phyloP scores from a whole-genome alignment of 257 asterid genomes.

The Fraxinus pennsylvanica region DNA sequence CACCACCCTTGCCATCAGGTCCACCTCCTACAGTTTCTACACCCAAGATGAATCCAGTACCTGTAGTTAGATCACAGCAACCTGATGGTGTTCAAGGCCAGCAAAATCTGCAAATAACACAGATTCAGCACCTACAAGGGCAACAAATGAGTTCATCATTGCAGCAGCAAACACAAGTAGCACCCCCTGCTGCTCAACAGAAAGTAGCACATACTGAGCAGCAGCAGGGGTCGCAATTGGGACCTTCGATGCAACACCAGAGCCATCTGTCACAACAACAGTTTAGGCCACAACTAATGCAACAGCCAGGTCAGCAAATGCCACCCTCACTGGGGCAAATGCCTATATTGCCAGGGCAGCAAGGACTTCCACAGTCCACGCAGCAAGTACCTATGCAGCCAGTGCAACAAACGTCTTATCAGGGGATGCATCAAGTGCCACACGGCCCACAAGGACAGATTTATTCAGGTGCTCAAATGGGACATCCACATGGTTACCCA shows the following conservation, averaged over 20 bases:
- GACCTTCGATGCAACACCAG: slow-evolving; percentile 47
- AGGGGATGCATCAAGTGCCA: slow-evolving; percentile 41
- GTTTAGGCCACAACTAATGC: slow-evolving; percentile 54
- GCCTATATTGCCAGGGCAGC: slow-evolving; percentile 49
- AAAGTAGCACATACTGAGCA: slow-evolving; percentile 41
- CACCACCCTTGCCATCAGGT: slow-evolving; percentile 74
- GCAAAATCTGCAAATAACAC: slow-evolving; percentile 43
- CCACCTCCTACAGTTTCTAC: slow-evolving; percentile 59
- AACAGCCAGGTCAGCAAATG: slow-evolving; percentile 56
- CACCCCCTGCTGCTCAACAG: slow-evolving; percentile 40
- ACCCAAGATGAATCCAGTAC: slow-evolving; percentile 67
- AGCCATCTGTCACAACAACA: slow-evolving; percentile 49
- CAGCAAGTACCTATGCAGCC: slow-evolving; percentile 48
- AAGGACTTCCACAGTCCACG: slow-evolving; percentile 44
- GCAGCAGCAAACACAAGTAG: slow-evolving; percentile 47
- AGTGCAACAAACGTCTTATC: slow-evolving; percentile 52
- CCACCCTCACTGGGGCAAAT: slow-evolving; percentile 47
- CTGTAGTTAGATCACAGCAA: slow-evolving; percentile 56
- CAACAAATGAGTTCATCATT: slow-evolving; percentile 38
- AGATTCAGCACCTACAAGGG: slow-evolving; percentile 39
- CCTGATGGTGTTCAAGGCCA: slow-evolving; percentile 47
- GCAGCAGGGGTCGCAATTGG: slow-evolving; percentile 56
- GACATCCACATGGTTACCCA: slow-evolving; percentile 59
- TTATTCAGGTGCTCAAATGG: slow-evolving; percentile 54
- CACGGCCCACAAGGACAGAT: slow-evolving; percentile 49